phyloP scores from a whole-genome alignment of 116 monocot genomes.

The Papilionanthe hybrid region DNA sequence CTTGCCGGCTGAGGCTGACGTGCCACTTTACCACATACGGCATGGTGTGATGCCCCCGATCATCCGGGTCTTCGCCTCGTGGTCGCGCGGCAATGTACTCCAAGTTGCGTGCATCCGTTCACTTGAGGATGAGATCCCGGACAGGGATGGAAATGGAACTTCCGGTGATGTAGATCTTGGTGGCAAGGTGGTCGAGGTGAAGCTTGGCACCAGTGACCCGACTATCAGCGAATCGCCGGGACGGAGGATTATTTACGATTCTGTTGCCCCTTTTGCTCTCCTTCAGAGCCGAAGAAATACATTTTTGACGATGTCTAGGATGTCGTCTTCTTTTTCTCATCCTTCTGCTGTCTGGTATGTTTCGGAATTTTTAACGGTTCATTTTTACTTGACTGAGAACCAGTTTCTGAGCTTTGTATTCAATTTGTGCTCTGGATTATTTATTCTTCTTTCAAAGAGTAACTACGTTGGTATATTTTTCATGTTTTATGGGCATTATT shows the following conservation, averaged over 20 bases:
- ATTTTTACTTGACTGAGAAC: not conserved
- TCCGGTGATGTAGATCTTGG: conserved; percentile 27
- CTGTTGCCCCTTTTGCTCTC: conserved; percentile 69
- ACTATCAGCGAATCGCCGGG: conserved; percentile 51
- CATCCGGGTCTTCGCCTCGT: conserved; percentile 64
- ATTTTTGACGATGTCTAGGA: conserved; percentile 31
- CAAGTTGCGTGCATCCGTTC: conserved; percentile 71
- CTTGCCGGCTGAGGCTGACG: conserved; percentile 24
- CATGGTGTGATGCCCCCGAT: conserved; percentile 59
- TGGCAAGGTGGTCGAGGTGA: conserved; percentile 79
- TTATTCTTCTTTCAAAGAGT: not conserved
- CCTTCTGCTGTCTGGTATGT: conserved; percentile 40
- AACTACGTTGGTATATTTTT: too few species aligned
- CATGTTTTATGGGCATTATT: too few species aligned
- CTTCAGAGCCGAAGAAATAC: conserved; percentile 72
- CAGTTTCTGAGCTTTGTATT: not conserved
- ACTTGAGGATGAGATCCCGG: conserved; percentile 2
- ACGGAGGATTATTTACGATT: conserved; percentile 75
- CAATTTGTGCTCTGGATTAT: not conserved
- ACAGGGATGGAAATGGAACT: conserved; percentile 5
- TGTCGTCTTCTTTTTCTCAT: conserved; percentile 22
- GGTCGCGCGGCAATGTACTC: conserved; percentile 70
- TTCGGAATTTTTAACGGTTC: not conserved
- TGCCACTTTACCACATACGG: conserved; percentile 42
- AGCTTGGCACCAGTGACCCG: conserved; percentile 27